Evolutionary conservation across 2,329 filamentous ascomycete genomes (phyloP), one percentile per base, ranked within the genome.

Genomic region (Claviceps lovelessii): DNA sequence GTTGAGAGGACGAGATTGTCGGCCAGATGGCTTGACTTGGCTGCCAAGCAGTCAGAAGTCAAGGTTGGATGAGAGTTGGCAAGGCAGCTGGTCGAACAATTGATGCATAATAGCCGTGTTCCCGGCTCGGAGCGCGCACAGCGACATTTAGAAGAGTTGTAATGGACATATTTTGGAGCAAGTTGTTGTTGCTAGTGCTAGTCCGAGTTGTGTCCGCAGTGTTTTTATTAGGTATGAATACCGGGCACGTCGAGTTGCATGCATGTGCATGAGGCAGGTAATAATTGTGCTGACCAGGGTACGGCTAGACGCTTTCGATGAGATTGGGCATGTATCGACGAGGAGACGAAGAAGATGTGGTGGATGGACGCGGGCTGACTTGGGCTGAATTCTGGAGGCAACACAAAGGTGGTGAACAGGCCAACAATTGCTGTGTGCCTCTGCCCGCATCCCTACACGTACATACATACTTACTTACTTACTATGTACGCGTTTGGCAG

Each of bases 91-190:
- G 47, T 41, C 56, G 56, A 58, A 58, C 44, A 55, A 55, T 51
- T 50, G 55, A 45, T 49, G 57, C 55, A 58, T 54, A 31, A 49
- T 13, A 51, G 53, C 50, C 50, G 41, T 42, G 50, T 35, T 55
- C 53, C 47, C 44, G 55, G 55, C 53, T 54, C 19, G 55, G 56
- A 45, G 54, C 37, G 37, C 51, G 54, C 45, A 46, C 39, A 51
- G 39, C 41, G 52, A 42, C 46, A 45, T n/a, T 33, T 53, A 55
- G 53, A 49, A 54, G 49, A 37, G 37, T 52, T 52, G 19, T 31
- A 56, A 56, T 47, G 51, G 15, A 45, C 19, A 33, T 13, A 13
- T 46, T 46, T 50, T 53, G 10, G 10, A 23, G 51, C 29, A 23
- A 45, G 49, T 23, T 31, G 37, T 5, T 51, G 49, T 3, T n/a